Evolutionary conservation across 371 early-diverging fungal genomes (phyloP).

Genomic region (Mortierella sp.): DNA sequence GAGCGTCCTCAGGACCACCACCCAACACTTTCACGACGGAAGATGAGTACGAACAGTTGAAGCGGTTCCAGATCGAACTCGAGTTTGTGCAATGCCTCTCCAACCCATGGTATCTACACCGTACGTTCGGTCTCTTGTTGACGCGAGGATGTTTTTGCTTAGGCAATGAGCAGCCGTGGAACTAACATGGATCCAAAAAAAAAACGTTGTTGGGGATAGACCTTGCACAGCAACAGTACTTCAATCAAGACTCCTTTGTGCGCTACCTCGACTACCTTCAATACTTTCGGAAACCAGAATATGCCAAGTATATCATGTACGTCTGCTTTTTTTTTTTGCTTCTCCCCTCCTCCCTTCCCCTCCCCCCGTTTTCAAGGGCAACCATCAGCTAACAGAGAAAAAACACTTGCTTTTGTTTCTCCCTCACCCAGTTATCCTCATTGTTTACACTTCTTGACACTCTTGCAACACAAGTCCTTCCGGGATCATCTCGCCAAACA

Average conservation of each 20-base stretch:
- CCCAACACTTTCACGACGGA: constrained; percentile 31
- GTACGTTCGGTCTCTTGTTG: constrained; percentile 55
- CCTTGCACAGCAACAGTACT: constrained; percentile 89
- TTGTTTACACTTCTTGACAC: constrained; percentile 83
- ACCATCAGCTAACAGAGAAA: neutral
- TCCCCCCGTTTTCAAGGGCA: too few relatives aligned
- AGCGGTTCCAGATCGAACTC: constrained; percentile 89
- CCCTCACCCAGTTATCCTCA: constrained; percentile 80
- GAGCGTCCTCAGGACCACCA: neutral
- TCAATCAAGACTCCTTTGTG: constrained; percentile 83
- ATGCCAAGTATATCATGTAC: constrained; percentile 89
- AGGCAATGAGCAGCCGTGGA: too few relatives aligned
- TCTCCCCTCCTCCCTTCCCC: too few relatives aligned
- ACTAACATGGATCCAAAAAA: too few relatives aligned
- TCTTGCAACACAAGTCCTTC: constrained; percentile 84
- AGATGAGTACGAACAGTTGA: constrained; percentile 58
- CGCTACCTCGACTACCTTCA: constrained; percentile 90
- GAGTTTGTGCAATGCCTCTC: constrained; percentile 95
- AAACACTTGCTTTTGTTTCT: neutral
- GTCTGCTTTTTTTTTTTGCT: constrained; percentile 8
- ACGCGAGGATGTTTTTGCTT: neutral
- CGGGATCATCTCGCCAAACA: constrained; percentile 78
- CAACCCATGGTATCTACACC: constrained; percentile 94
- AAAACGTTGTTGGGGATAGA: constrained; percentile 66
- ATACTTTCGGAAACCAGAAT: constrained; percentile 91